A percentile compares a stretch with the other conserved stretches of the same genome.
phyloP scores from a whole-genome alignment of 352 stramenopile species.

The Phytophthora meadii region DNA sequence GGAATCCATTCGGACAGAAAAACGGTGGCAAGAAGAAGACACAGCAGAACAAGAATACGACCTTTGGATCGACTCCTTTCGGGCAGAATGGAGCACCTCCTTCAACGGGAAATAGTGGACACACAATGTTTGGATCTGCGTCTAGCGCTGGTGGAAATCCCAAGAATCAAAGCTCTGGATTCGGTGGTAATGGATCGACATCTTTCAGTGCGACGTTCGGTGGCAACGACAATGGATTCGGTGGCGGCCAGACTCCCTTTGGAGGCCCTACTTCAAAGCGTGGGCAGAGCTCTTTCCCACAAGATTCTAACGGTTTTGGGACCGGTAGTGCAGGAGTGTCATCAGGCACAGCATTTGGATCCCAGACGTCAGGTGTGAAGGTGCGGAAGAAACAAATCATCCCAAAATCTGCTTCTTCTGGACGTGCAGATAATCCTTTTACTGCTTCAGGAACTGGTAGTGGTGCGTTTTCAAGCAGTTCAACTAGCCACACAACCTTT shows the following conservation, averaged over 20 bases:
- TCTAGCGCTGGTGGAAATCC: constrained; percentile 19
- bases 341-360: constrained; percentile 42
- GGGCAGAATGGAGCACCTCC: constrained; percentile 12
- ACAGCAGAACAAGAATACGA: constrained; percentile 12
- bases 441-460: constrained; percentile 3
- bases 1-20: constrained; percentile 36
- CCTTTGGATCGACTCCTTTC: constrained; percentile 28
- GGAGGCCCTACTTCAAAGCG: constrained; percentile 18
- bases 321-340: constrained; percentile 10
- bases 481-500: constrained; percentile 36
- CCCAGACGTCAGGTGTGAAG: constrained; percentile 20
- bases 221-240: constrained; percentile 27
- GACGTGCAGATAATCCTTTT: constrained; percentile 38
- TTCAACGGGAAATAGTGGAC: constrained; percentile 6
- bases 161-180: constrained; percentile 22
- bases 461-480: background rate
- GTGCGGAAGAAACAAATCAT: constrained; percentile 38
- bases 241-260: constrained; percentile 23
- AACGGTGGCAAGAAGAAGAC: constrained; percentile 21
- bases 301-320: constrained; percentile 26
- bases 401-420: constrained; percentile 12
- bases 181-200: constrained; percentile 7
- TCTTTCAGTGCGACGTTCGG: constrained; percentile 21
- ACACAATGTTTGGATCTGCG: constrained; percentile 38
- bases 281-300: constrained; percentile 17